Base-by-base conservation (phyloP, 441 rosid species). In the Mallotus japonicus region DNA sequence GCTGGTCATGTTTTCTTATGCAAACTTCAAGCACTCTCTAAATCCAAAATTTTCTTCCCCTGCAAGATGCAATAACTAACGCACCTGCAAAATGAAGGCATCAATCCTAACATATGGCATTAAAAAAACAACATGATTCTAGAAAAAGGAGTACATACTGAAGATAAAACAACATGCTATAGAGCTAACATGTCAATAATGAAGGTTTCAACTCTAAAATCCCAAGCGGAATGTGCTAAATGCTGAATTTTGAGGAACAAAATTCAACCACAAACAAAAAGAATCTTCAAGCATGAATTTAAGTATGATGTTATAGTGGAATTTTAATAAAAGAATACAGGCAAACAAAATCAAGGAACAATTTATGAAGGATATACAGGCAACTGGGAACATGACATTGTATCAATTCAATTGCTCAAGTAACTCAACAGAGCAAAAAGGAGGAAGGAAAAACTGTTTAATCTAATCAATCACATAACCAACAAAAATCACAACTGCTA, bases 401-500 rank as follows among this genome's bases (percentile, higher is more conserved):
- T 73, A 79, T 79, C 75, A 68, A 76, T 70, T 74, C 71, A 73
- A 71, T 72, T 76, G 75, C 82, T 80, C 66, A 59, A 32, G 78
- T 77, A 65, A 66, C 81, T 76, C 66, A 19, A 67, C 65, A 71
- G 56, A 75, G 56, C 53, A 56, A 40, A 57, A 65, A 61, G 28
- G 34, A 72, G 53, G 72, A 47, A 60, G 49, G 72, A 83, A 73
- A 75, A 76, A 76, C 55, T 55, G 75, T 73, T 76, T 59, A 68
- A 80, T 79, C 74, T 82, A 80, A 77, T 75, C 77, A 81, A 82
- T 79, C 83, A 75, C 87, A 80, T 76, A 77, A 82, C 69, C 60
- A 74, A 82, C 70, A 77, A 84, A 85, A 88, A 85, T 77, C 77
- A 81, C 82, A 76, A 82, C 81, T 82, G 84, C 78, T 83, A 80